A percentile compares a stretch with the other conserved stretches of the same genome.
Conservation (phyloP, 345 rosid species). For the Brassica cretica region DNA sequence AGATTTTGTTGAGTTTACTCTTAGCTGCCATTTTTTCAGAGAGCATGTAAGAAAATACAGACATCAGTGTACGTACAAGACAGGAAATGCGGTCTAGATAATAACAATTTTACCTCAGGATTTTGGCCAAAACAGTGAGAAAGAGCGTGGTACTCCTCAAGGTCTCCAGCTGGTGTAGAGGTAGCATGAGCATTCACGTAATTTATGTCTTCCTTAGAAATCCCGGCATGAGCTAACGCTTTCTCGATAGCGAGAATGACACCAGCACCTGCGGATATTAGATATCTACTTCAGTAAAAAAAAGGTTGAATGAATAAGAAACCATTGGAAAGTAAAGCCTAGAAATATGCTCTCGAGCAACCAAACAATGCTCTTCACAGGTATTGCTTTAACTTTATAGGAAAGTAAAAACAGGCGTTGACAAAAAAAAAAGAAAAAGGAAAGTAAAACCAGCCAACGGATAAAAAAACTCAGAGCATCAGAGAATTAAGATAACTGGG, state of each 20-base stretch:
- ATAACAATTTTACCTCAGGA: slow-evolving; percentile 50
- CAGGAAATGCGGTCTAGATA: neutral
- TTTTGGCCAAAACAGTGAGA: slow-evolving; percentile 79
- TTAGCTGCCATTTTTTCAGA: slow-evolving; percentile 48
- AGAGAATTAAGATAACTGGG: neutral
- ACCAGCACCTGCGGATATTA: slow-evolving; percentile 59
- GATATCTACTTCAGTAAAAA: neutral
- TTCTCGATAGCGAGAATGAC: slow-evolving; percentile 81
- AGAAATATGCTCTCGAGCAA: neutral
- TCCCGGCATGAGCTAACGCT: slow-evolving; percentile 75
- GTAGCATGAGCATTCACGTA: slow-evolving; percentile 96
- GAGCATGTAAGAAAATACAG: slow-evolving; percentile 20
- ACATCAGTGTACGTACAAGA: neutral
- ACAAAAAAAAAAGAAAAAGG: too few relatives aligned
- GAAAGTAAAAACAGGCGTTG: neutral
- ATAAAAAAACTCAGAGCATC: neutral
- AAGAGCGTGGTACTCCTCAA: slow-evolving; percentile 80
- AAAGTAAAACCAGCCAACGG: neutral
- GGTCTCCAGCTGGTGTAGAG: slow-evolving; percentile 85
- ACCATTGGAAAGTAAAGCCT: neutral
- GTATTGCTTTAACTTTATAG: neutral
- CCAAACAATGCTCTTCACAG: neutral
- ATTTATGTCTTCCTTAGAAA: slow-evolving; percentile 68
- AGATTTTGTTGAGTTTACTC: slow-evolving; percentile 87
- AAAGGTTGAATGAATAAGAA: neutral